Conservation (phyloP, 129 eudicot genomes). For the Calendula officinalis region DNA sequence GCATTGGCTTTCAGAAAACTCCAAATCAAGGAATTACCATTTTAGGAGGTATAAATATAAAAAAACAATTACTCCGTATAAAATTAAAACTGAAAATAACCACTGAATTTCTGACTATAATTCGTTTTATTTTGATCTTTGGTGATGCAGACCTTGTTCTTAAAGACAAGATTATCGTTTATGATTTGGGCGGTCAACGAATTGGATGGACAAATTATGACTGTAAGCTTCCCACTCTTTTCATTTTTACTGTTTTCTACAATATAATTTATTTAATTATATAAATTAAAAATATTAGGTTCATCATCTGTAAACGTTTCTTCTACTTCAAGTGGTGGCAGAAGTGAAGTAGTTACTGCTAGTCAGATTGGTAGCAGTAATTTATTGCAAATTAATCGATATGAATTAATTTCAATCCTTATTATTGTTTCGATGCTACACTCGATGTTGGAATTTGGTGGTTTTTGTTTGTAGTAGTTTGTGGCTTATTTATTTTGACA, state of each 20-base stretch:
- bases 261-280: neutral
- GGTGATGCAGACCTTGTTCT: slow-evolving; percentile 72
- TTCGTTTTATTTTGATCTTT: neutral
- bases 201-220: slow-evolving; percentile 92
- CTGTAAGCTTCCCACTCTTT: slow-evolving; percentile 51
- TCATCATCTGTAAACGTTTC: slow-evolving; percentile 72
- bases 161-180: slow-evolving; percentile 80
- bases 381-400: slow-evolving; percentile 30
- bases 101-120: neutral
- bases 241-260: neutral
- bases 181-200: slow-evolving; percentile 83
- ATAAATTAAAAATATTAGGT: slow-evolving; percentile 39
- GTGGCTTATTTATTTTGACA: neutral
- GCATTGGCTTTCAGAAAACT: slow-evolving; percentile 82
- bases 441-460: neutral
- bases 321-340: slow-evolving; percentile 50
- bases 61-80: too few species aligned
- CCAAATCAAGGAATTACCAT: slow-evolving; percentile 79
- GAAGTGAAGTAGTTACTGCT: slow-evolving; percentile 64
- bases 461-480: slow-evolving; percentile 18
- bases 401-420: slow-evolving; percentile 27
- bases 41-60: slow-evolving; percentile 69
- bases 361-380: slow-evolving; percentile 52
- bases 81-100: neutral
- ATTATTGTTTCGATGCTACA: slow-evolving; percentile 44